A percentile compares a stretch with the other conserved stretches of the same genome.
phyloP scores from a whole-genome alignment of 768 basidiomycete genomes.

The Cystofilobasidium macerans region DNA sequence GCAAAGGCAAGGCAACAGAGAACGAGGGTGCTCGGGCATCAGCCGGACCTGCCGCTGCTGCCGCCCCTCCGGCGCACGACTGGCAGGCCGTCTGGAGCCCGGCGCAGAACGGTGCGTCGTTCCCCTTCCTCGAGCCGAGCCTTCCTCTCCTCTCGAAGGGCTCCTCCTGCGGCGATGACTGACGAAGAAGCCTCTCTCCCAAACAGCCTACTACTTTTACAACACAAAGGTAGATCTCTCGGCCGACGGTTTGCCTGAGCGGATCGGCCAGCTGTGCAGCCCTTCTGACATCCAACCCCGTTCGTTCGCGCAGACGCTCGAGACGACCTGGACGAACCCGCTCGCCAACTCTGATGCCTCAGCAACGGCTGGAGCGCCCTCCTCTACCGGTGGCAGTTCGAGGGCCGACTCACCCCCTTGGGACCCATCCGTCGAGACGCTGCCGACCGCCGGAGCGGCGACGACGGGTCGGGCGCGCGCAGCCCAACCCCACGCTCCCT shows the following conservation, averaged over 20 bases:
- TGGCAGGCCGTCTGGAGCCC: constrained; percentile 23
- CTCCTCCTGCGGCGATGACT: too few relatives aligned
- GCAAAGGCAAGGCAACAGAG: constrained; percentile 1
- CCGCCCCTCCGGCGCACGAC: background rate
- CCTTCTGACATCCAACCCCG: background rate
- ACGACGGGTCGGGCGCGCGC: background rate
- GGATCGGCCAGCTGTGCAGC: background rate
- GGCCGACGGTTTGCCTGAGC: background rate
- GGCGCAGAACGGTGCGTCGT: constrained; percentile 8
- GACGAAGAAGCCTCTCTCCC: background rate
- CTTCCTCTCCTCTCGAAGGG: background rate
- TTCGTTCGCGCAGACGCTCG: background rate
- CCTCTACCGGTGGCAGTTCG: background rate
- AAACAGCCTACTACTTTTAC: constrained; percentile 12
- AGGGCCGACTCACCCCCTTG: constrained; percentile 13
- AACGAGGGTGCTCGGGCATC: background rate
- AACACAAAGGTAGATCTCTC: background rate
- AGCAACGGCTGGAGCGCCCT: background rate
- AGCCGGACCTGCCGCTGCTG: background rate
- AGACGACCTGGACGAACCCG: constrained; percentile 26
- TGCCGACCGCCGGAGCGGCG: constrained; percentile 12
- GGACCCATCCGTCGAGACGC: constrained; percentile 22
- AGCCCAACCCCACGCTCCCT: background rate
- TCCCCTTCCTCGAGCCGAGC: background rate
- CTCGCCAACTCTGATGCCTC: constrained; percentile 10